phyloP scores from a whole-genome alignment of 345 rosid genomes.

The Moricandia moricandioides region DNA sequence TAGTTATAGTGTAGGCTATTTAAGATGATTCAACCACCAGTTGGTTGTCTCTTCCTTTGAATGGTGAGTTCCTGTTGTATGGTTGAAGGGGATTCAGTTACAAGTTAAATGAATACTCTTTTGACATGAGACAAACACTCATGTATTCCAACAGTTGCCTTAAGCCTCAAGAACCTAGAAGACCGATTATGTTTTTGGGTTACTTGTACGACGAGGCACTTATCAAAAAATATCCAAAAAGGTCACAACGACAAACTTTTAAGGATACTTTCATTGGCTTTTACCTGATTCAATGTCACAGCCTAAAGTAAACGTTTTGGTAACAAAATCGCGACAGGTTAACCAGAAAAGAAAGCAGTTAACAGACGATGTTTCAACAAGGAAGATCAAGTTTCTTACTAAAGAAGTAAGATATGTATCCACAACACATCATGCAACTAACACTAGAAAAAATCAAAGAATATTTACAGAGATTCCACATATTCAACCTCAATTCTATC shows the following conservation, averaged over 20 bases:
- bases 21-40: no score
- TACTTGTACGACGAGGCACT: neutral
- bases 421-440: slow-evolving; percentile 13
- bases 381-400: neutral
- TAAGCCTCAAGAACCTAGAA: no score
- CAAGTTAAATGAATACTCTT: no score
- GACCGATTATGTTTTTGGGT: no score
- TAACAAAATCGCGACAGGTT: neutral
- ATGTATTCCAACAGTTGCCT: no score
- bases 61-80: no score
- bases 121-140: no score
- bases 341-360: neutral
- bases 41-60: no score
- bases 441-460: neutral
- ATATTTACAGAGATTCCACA: slow-evolving; percentile 30
- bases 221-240: slow-evolving; percentile 13
- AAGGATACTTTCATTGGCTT: neutral
- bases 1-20: no score
- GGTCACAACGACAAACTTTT: slow-evolving; percentile 1
- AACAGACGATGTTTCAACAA: neutral
- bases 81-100: no score
- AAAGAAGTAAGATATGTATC: neutral
- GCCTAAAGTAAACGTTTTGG: neutral
- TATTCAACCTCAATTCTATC: slow-evolving; percentile 25
- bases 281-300: neutral